These are phyloP conservation scores for Phialophora verrucosa DNA, from an alignment of 2,329 filamentous ascomycete genomes.

Conservation along the genomic window DNA sequence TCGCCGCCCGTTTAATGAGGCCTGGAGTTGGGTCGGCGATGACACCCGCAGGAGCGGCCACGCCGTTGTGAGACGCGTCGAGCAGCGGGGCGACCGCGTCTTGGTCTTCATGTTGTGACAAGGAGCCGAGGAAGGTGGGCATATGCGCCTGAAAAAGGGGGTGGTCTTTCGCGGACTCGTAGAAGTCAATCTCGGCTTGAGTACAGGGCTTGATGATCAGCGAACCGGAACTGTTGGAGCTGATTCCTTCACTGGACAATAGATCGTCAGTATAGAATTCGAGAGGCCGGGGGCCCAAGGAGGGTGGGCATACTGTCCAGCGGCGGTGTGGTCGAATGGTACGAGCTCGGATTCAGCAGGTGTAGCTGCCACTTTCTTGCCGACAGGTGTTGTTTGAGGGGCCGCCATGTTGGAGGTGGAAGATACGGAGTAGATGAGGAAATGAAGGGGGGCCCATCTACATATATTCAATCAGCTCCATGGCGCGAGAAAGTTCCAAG, in stretches of 20 bases:
- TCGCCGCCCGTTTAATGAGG: slow-evolving; percentile 26
- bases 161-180: slow-evolving; percentile 73
- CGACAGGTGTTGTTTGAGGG: slow-evolving; percentile 2
- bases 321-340: slow-evolving; percentile 53
- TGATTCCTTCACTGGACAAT: slow-evolving; percentile 76
- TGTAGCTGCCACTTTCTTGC: slow-evolving; percentile 24
- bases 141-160: slow-evolving; percentile 79
- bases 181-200: slow-evolving; percentile 83
- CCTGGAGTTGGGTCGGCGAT: slow-evolving; percentile 39
- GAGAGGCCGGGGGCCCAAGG: background rate
- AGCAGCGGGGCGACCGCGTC: slow-evolving; percentile 50
- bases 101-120: slow-evolving; percentile 67
- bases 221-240: slow-evolving; percentile 80
- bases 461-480: background rate
- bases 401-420: slow-evolving; percentile 2
- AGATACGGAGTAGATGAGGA: background rate
- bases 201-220: slow-evolving; percentile 96
- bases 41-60: slow-evolving; percentile 37
- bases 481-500: background rate
- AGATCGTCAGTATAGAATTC: slow-evolving; percentile 24
- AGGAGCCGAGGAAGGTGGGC: slow-evolving; percentile 81
- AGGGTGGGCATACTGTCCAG: slow-evolving; percentile 55
- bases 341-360: slow-evolving; percentile 42
- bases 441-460: background rate
- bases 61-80: slow-evolving; percentile 55